Conservation (phyloP, 2,329 filamentous ascomycete genomes). For the Paraphoma sp. region DNA sequence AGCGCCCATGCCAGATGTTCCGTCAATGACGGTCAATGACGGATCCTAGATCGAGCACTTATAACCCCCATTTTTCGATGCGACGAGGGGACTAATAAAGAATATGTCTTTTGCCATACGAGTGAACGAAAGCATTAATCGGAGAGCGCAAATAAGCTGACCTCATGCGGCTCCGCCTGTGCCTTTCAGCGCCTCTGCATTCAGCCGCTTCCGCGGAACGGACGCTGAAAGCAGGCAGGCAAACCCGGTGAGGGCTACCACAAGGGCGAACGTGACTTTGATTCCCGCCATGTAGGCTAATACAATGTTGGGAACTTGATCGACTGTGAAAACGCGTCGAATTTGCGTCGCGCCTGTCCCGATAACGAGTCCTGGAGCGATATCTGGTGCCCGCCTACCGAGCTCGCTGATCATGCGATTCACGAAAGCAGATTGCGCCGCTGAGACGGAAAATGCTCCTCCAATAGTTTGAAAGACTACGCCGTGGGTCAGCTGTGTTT, state of each 20-base stretch:
- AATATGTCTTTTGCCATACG: too few relatives aligned
- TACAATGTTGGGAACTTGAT: slow-evolving; percentile 8
- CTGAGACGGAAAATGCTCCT: slow-evolving; percentile 50
- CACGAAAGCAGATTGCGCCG: slow-evolving; percentile 50
- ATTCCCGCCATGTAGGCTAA: slow-evolving; percentile 17
- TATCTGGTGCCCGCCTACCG: slow-evolving; percentile 35
- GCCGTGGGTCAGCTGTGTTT: background rate
- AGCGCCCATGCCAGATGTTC: too few relatives aligned
- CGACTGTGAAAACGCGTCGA: slow-evolving; percentile 18
- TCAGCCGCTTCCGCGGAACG: slow-evolving; percentile 4
- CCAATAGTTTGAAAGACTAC: slow-evolving; percentile 49
- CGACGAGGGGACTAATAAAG: too few relatives aligned
- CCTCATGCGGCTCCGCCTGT: background rate
- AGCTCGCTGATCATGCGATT: slow-evolving; percentile 33
- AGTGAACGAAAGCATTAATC: too few relatives aligned
- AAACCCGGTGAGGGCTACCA: slow-evolving; percentile 1
- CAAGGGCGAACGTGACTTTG: slow-evolving; percentile 9
- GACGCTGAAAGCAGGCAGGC: slow-evolving; percentile 2
- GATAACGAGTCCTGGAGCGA: slow-evolving; percentile 41
- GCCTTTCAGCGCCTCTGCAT: background rate
- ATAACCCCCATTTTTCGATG: too few relatives aligned
- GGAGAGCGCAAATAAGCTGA: too few relatives aligned
- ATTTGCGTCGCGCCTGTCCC: slow-evolving; percentile 51
- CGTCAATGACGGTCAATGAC: too few relatives aligned
- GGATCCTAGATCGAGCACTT: too few relatives aligned